phyloP scores from a whole-genome alignment of 2,329 filamentous ascomycete species.

The Pyrenochaeta sp. region DNA sequence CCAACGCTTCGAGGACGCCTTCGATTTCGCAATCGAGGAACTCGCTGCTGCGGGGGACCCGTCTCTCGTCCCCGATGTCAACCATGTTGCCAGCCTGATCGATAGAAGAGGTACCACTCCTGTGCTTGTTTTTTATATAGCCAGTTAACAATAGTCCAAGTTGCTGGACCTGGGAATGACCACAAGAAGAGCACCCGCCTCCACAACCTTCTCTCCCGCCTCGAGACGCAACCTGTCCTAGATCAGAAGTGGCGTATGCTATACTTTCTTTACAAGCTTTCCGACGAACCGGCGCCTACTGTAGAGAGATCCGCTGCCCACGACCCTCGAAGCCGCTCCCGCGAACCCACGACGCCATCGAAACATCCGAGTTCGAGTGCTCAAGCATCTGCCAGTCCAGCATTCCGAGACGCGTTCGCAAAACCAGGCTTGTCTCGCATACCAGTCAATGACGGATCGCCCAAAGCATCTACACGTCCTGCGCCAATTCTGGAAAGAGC shows the following conservation, averaged over 20 bases:
- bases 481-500: conserved; percentile 28
- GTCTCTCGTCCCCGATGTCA: conserved; percentile 74
- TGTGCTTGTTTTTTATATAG: neutral
- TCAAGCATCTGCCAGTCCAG: conserved; percentile 23
- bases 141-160: conserved; percentile 37
- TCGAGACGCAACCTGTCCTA: conserved; percentile 89
- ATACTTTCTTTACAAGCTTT: conserved; percentile 85
- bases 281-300: conserved; percentile 60
- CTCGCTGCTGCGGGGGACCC: conserved; percentile 58
- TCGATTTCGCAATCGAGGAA: conserved; percentile 59
- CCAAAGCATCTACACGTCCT: conserved; percentile 33
- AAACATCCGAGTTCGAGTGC: conserved; percentile 26
- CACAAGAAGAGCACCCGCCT: conserved; percentile 78
- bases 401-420: conserved; percentile 59
- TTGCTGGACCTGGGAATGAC: conserved; percentile 79
- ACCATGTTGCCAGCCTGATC: conserved; percentile 92
- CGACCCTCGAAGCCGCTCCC: conserved; percentile 26
- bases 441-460: conserved; percentile 43
- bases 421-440: conserved; percentile 55
- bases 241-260: conserved; percentile 97
- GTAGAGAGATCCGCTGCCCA: conserved; percentile 16
- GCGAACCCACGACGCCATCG: conserved; percentile 40
- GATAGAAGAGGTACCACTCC: conserved; percentile 70
- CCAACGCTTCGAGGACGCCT: conserved; percentile 71
- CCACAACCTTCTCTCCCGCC: conserved; percentile 86